Evolutionary conservation across 2,329 filamentous ascomycete genomes (phyloP).

Genomic region (Beauveria brongniartii): DNA sequence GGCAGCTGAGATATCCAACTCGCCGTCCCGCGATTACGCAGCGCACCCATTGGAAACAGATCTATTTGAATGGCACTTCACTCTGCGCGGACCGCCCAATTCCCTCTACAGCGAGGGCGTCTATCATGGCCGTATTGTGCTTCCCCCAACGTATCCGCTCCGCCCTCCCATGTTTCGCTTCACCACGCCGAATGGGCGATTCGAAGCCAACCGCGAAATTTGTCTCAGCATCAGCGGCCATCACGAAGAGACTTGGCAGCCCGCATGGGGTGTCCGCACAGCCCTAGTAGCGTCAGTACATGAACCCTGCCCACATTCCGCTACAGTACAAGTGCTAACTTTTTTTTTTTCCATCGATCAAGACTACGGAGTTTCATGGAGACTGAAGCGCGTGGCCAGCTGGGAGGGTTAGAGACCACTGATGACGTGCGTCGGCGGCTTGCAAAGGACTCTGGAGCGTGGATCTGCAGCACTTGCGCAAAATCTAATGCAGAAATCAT

Average conservation of each 20-base stretch:
- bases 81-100: slow-evolving; percentile 76
- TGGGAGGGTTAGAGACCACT: slow-evolving; percentile 77
- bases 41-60: slow-evolving; percentile 80
- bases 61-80: slow-evolving; percentile 99
- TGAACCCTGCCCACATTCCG: background rate
- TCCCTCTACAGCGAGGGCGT: slow-evolving; percentile 74
- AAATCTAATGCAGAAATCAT: slow-evolving; percentile 69
- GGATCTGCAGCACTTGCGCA: slow-evolving; percentile 62
- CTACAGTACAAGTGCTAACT: background rate
- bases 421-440: slow-evolving; percentile 59
- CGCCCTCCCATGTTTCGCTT: slow-evolving; percentile 95
- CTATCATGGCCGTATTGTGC: slow-evolving; percentile 91
- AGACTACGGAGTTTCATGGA: slow-evolving; percentile 85
- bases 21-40: slow-evolving; percentile 77
- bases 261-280: slow-evolving; percentile 92
- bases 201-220: slow-evolving; percentile 95
- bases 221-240: slow-evolving; percentile 90
- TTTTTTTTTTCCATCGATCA: background rate
- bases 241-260: slow-evolving; percentile 98
- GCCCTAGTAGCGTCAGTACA: slow-evolving; percentile 56
- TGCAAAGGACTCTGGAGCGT: slow-evolving; percentile 58
- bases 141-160: slow-evolving; percentile 83
- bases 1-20: slow-evolving; percentile 73
- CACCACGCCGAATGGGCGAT: slow-evolving; percentile 81
- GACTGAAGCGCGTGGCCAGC: slow-evolving; percentile 75